Conservation (phyloP, 345 rosid species). For the Arabis alpina region DNA sequence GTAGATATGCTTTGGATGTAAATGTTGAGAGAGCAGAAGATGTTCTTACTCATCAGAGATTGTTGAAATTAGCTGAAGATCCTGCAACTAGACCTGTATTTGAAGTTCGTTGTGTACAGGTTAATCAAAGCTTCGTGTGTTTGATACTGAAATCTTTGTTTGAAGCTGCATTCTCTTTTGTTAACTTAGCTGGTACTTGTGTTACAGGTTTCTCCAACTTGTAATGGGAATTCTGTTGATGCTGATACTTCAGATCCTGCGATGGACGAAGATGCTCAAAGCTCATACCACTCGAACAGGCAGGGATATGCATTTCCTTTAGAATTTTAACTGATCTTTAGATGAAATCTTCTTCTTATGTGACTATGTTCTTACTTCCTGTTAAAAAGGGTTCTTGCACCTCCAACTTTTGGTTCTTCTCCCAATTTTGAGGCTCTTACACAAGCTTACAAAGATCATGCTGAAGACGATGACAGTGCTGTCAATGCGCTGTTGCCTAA, state of each 20-base stretch:
- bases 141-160: neutral
- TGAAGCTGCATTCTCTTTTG: neutral
- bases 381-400: slow-evolving; percentile 65
- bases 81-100: slow-evolving; percentile 80
- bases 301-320: slow-evolving; percentile 48
- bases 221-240: slow-evolving; percentile 53
- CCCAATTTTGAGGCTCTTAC: slow-evolving; percentile 72
- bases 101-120: slow-evolving; percentile 92
- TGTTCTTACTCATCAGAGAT: slow-evolving; percentile 79
- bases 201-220: slow-evolving; percentile 65
- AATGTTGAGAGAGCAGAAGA: slow-evolving; percentile 98
- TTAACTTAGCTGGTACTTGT: neutral
- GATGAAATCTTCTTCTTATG: neutral
- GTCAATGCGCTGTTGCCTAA: slow-evolving; percentile 48
- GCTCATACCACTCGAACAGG: slow-evolving; percentile 60
- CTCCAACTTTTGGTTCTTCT: slow-evolving; percentile 97
- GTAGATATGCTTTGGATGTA: slow-evolving; percentile 88
- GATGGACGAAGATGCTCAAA: slow-evolving; percentile 77
- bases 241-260: slow-evolving; percentile 56
- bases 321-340: neutral
- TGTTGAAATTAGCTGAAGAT: slow-evolving; percentile 76
- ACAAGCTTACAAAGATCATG: slow-evolving; percentile 52
- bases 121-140: slow-evolving; percentile 19
- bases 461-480: slow-evolving; percentile 66
- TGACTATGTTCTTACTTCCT: slow-evolving; percentile 34